phyloP scores from a whole-genome alignment of 2,329 filamentous ascomycete genomes.

The Shiraia sp. region DNA sequence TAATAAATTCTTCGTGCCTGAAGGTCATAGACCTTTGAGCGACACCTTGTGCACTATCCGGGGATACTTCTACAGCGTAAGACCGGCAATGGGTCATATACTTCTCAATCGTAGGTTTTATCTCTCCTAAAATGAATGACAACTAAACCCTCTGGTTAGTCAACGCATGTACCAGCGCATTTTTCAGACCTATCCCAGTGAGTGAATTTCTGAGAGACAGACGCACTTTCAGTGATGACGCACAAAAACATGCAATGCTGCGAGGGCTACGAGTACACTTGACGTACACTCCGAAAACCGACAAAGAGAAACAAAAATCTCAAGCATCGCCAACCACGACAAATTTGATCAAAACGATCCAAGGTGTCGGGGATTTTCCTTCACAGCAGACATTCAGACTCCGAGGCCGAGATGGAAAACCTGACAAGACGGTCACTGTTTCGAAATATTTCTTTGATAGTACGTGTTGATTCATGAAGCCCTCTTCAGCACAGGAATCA shows the following conservation, averaged over 20 bases:
- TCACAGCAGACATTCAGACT: conserved; percentile 1
- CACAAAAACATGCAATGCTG: conserved; percentile 1
- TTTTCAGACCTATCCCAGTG: conserved; percentile 13
- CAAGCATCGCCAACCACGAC: neutral
- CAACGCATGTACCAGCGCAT: conserved; percentile 13
- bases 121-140: neutral
- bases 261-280: conserved; percentile 4
- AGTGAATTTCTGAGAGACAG: conserved; percentile 7
- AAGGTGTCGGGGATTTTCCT: neutral
- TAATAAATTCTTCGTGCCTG: conserved; percentile 12
- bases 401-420: conserved; percentile 1
- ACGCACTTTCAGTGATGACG: neutral
- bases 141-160: conserved; percentile 1
- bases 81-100: conserved; percentile 10
- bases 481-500: neutral
- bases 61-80: conserved; percentile 16
- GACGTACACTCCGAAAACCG: conserved; percentile 1
- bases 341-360: conserved; percentile 10
- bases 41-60: conserved; percentile 9
- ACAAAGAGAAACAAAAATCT: neutral
- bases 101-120: conserved; percentile 8
- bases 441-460: conserved; percentile 4
- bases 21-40: conserved; percentile 2
- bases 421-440: neutral
- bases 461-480: neutral